Evolutionary conservation across 2,329 filamentous ascomycete genomes (phyloP), one percentile per base, ranked within the genome.

Genomic region (Aspergillus novoparasiticus): DNA sequence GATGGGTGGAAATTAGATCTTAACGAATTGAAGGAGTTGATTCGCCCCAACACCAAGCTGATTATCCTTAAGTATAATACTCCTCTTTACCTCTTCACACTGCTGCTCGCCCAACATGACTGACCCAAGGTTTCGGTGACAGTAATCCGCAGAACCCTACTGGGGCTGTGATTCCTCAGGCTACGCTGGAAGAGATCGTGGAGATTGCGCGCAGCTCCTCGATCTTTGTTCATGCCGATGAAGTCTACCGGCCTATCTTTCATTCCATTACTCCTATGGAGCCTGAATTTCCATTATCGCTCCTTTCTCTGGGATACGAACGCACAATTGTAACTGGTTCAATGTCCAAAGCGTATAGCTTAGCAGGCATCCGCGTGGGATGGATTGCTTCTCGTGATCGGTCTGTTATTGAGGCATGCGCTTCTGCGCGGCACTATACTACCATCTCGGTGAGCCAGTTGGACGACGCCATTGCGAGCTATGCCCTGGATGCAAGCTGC

Each of bases 361-460:
- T 97, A 5, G 92, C 93, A 0, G 93, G 93, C 2, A 89, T 96
- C 65, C 88, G 93, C 0, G 78, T 94, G 1, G 93, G 93, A 36
- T 97, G 93, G 93, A 84, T 94, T 62, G 91, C 90, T 4, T 90
- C 89, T 16, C 86, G 87, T 30, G 86, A 87, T 75, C 73, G 75
- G 6, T 78, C 80, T 0, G 83, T 96, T 61, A 84, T 94, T 59
- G 84, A 88, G 57, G 81, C 83, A 16, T 83, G 91, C 65, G 87
- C 89, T 12, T 78, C 81, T 16, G 88, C 89, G 1, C 84, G 92
- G 46, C 90, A 95, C 75, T 96, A 95, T 80, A 96, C 92, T 4
- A 93, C 91, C 30, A 96, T 96, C 71, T 91, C 90, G 45, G 92
- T 96, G 0, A 91, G 90, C n/a, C 87, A 90, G 72, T 80, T 97